Conservation (phyloP, 139 green algal genomes). For the Micractinium conductrix region DNA sequence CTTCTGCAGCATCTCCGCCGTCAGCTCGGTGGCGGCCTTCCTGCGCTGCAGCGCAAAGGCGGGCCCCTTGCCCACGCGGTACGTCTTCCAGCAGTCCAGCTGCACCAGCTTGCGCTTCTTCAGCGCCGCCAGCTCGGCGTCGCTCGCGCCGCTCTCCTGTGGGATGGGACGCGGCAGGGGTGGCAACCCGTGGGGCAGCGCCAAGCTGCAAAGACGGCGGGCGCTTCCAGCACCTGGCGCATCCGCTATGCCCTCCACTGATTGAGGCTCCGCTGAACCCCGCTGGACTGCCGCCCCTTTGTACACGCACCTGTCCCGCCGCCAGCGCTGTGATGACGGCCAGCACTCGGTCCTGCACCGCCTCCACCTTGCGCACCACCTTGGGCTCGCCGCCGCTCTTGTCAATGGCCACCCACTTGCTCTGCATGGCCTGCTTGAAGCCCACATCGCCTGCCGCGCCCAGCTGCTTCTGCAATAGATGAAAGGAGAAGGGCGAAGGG, state of each 20-base stretch:
- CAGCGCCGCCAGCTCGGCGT: conserved; percentile 42
- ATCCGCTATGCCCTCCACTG: no score
- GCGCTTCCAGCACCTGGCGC: no score
- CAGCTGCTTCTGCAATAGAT: conserved; percentile 48
- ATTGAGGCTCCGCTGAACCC: no score
- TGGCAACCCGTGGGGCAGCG: no score
- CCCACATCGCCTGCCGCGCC: conserved; percentile 77
- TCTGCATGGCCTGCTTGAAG: conserved; percentile 94
- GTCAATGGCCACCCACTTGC: conserved; percentile 79
- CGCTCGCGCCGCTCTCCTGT: conserved; percentile 1
- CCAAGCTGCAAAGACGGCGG: no score
- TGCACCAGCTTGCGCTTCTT: conserved; percentile 90
- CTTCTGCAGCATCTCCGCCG: conserved; percentile 91
- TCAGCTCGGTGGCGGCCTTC: conserved; percentile 95
- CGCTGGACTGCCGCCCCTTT: neutral
- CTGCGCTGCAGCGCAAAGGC: conserved; percentile 95
- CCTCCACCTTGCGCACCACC: conserved; percentile 58
- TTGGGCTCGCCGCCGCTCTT: conserved; percentile 57
- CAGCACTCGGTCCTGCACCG: conserved; percentile 68
- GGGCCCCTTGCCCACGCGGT: conserved; percentile 84
- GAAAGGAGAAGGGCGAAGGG: neutral
- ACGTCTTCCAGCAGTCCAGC: conserved; percentile 84
- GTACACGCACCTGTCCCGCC: conserved; percentile 8
- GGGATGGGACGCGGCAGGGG: neutral
- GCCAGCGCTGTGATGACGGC: conserved; percentile 59